Evolutionary conservation across 176 grass and related monocot genomes (phyloP).

Genomic region (Carex kokanica): DNA sequence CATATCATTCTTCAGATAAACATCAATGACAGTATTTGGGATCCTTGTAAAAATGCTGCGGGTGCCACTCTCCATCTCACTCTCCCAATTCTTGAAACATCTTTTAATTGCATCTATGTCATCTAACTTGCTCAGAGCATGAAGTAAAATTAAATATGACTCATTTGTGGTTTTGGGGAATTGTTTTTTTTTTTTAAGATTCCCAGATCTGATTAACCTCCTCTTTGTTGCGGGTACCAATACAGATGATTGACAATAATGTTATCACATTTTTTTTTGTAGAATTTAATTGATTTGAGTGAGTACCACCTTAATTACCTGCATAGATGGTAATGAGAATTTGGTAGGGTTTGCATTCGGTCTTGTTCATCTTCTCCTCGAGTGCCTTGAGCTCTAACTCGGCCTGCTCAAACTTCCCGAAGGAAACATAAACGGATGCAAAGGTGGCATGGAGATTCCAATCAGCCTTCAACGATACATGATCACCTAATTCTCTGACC

Average conservation of each 20-base stretch:
- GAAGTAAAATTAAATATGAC: constrained; percentile 63
- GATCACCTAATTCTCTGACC: constrained; percentile 30
- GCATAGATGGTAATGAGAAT: constrained; percentile 34
- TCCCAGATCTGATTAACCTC: constrained; percentile 59
- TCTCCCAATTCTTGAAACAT: constrained; percentile 70
- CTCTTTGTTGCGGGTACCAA: constrained; percentile 46
- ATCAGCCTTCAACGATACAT: neutral
- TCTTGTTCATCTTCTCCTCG: constrained; percentile 23
- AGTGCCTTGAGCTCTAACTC: constrained; percentile 64
- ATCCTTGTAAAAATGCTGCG: constrained; percentile 41
- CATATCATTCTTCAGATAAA: constrained; percentile 45
- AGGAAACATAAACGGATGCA: constrained; percentile 60
- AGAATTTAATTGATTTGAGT: constrained; percentile 38
- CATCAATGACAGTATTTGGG: constrained; percentile 53
- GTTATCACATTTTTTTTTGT: no score
- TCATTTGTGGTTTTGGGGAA: constrained; percentile 50
- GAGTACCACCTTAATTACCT: constrained; percentile 32
- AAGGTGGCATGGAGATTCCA: constrained; percentile 67
- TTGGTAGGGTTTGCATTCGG: neutral
- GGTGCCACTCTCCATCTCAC: constrained; percentile 15
- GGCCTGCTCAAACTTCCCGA: constrained; percentile 46
- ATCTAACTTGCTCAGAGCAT: constrained; percentile 60
- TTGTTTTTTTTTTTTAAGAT: constrained; percentile 37
- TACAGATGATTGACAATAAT: neutral
- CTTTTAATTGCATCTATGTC: constrained; percentile 43